A percentile compares a stretch with the other conserved stretches of the same genome.
Conservation (phyloP, 2,329 filamentous ascomycete genomes). For the Cladosporium sp. region DNA sequence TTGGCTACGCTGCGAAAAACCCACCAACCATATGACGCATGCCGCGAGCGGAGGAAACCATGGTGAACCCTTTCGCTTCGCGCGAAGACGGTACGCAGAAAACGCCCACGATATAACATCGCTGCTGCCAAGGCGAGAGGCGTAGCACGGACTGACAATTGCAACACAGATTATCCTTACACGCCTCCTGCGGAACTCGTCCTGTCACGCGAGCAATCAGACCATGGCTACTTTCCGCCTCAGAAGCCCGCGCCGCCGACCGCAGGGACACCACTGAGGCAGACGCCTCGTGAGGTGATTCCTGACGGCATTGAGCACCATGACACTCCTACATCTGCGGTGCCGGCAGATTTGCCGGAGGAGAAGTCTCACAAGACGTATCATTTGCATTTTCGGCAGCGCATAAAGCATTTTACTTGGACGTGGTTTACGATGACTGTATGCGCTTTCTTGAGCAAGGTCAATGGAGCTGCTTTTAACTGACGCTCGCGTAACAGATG, state of each 20-base stretch:
- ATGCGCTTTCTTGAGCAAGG: constrained; percentile 6
- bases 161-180: not conserved
- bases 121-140: not conserved
- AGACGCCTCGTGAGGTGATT: constrained; percentile 2
- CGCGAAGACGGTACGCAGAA: not conserved
- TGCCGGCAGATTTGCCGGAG: not conserved
- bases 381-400: constrained; percentile 47
- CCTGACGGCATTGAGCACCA: constrained; percentile 1
- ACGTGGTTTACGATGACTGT: constrained; percentile 71
- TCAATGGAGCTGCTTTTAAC: not conserved
- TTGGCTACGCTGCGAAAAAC: not conserved
- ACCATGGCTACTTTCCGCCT: constrained; percentile 14
- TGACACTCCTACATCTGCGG: not conserved
- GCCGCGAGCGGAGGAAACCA: not conserved
- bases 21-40: not conserved
- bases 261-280: not conserved
- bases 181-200: constrained; percentile 1
- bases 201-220: constrained; percentile 3
- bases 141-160: not conserved
- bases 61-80: constrained; percentile 2
- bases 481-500: constrained; percentile 54
- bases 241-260: constrained; percentile 5
- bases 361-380: constrained; percentile 1
- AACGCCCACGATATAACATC: not conserved
- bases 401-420: constrained; percentile 69